A percentile compares a stretch with the other conserved stretches of the same genome.
Conservation (phyloP, 176 grass and related monocot species). For the Oryza longistaminata region DNA sequence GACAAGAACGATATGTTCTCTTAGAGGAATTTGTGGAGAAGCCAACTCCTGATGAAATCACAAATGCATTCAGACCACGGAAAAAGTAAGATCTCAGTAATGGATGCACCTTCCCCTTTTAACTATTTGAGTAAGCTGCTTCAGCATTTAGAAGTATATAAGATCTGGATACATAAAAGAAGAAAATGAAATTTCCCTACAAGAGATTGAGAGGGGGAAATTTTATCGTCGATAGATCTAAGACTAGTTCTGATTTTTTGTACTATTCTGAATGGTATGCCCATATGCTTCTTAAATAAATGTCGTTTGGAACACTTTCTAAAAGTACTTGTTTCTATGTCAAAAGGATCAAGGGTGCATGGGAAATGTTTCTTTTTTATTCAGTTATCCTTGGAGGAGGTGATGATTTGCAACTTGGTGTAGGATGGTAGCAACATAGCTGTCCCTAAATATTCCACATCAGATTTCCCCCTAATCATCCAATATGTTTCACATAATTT, state of each 20-base stretch:
- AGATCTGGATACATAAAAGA: not conserved
- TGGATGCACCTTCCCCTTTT: not conserved
- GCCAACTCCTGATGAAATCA: slow-evolving; percentile 81
- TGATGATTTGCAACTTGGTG: not conserved
- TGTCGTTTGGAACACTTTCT: not conserved
- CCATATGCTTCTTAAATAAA: not conserved
- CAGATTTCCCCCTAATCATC: not conserved
- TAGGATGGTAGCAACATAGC: not conserved
- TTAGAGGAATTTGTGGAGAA: slow-evolving; percentile 68
- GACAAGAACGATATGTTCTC: slow-evolving; percentile 74
- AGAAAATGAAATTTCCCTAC: not conserved
- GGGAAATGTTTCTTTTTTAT: not conserved
- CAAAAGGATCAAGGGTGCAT: not conserved
- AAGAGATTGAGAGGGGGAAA: not conserved
- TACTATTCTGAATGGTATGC: not conserved
- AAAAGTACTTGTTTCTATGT: not conserved
- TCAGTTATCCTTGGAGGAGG: not conserved
- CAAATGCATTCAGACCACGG: slow-evolving; percentile 62
- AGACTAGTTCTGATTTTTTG: not conserved
- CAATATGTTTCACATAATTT: not conserved
- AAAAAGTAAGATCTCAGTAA: slow-evolving; percentile 49
- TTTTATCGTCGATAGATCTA: not conserved
- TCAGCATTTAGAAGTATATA: not conserved
- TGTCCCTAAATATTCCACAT: not conserved
- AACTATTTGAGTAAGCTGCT: not conserved